phyloP scores from a whole-genome alignment of 495 filamentous ascomycete genomes.

The Aspergillus baeticus region DNA sequence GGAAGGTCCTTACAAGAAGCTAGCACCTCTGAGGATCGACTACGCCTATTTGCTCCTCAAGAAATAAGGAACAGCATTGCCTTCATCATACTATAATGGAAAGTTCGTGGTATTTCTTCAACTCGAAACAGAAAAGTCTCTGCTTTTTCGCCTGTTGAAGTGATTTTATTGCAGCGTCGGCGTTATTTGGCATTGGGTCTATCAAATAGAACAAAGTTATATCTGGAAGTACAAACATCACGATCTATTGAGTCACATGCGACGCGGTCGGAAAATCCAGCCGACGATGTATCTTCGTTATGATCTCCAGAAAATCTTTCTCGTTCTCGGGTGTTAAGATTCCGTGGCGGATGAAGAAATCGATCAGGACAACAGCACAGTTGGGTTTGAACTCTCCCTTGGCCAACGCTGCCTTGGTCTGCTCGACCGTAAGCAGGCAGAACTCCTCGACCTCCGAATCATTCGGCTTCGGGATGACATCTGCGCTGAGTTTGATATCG shows the following conservation, averaged over 20 bases:
- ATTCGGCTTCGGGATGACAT: constrained; percentile 66
- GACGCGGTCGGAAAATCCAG: constrained; percentile 74
- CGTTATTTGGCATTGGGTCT: constrained; percentile 29
- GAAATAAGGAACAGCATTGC: constrained; percentile 55
- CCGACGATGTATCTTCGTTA: constrained; percentile 70
- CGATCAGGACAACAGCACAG: constrained; percentile 76
- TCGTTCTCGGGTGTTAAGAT: constrained; percentile 82
- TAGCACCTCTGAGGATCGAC: constrained; percentile 85
- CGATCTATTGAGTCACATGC: constrained; percentile 19
- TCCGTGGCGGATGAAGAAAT: constrained; percentile 89
- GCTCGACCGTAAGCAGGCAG: constrained; percentile 67
- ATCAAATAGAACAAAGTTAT: constrained; percentile 25
- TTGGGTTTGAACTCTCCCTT: constrained; percentile 90
- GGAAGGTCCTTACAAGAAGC: constrained; percentile 93
- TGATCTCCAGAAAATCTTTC: constrained; percentile 75
- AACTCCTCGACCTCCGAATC: constrained; percentile 92
- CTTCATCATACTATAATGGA: neutral
- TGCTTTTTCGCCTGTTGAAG: constrained; percentile 15
- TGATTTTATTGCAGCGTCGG: constrained; percentile 29
- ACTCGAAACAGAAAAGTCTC: constrained; percentile 8
- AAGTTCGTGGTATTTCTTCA: neutral
- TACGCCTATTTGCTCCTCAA: constrained; percentile 91
- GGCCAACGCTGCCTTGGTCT: constrained; percentile 69
- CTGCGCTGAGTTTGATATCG: constrained; percentile 74
- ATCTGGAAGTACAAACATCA: constrained; percentile 3